A percentile compares a stretch with the other conserved stretches of the same genome.
Conservation (phyloP, 371 early-diverging fungal genomes). For the Actinomortierella ambigua region DNA sequence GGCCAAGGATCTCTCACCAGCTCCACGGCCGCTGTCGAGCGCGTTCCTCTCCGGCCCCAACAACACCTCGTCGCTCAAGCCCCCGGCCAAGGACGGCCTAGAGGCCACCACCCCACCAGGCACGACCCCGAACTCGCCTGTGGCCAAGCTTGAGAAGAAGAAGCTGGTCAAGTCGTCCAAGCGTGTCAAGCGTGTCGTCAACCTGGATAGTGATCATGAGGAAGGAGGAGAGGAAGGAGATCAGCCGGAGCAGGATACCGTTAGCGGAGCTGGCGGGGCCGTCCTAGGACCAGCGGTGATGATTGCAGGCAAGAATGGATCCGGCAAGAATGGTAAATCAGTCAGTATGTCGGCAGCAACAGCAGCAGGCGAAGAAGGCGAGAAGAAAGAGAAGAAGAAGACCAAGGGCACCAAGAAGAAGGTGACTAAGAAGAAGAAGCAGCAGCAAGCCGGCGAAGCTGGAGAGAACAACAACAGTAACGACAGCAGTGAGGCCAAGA, state of each 20-base stretch:
- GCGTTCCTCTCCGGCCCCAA: background rate
- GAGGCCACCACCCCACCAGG: constrained; percentile 11
- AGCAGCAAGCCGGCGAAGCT: background rate
- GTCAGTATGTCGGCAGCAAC: no score
- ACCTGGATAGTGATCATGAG: constrained; percentile 49
- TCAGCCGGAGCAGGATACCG: background rate
- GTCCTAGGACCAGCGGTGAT: no score
- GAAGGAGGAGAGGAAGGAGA: constrained; percentile 6
- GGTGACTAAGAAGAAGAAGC: constrained; percentile 14
- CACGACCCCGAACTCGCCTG: constrained; percentile 1
- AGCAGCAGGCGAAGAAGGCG: no score
- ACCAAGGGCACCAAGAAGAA: constrained; percentile 13
- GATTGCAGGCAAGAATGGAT: no score
- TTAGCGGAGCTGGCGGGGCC: no score
- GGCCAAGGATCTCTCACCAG: constrained; percentile 22
- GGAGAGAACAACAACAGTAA: background rate
- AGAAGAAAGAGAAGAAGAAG: no score
- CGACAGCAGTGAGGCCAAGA: constrained; percentile 10
- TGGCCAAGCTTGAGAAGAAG: constrained; percentile 28
- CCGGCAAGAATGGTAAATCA: no score
- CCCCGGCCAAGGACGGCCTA: constrained; percentile 10
- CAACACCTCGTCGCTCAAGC: constrained; percentile 1
- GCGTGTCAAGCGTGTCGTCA: constrained; percentile 36
- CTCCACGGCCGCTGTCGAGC: constrained; percentile 5
- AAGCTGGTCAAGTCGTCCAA: constrained; percentile 37